Evolutionary conservation across 331 rosid genomes (phyloP).

Genomic region (Malus hybrid): DNA sequence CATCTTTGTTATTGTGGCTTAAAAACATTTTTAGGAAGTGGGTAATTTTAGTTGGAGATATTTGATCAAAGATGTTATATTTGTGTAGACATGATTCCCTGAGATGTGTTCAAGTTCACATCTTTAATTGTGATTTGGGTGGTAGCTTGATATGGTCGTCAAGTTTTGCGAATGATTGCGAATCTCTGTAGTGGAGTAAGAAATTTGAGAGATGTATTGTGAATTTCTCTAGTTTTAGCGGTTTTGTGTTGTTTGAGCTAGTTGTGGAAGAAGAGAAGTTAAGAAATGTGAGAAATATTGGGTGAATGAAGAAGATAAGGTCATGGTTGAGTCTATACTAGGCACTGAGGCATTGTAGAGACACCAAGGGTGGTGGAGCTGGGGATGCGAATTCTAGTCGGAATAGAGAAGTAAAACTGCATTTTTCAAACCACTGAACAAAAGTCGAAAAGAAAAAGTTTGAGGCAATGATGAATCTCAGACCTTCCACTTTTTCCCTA

Average conservation of each 20-base stretch:
- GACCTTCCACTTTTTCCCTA: no score
- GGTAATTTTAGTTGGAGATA: neutral
- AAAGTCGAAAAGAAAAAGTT: no score
- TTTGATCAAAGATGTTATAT: neutral
- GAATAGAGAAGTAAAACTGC: neutral
- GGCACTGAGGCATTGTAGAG: slow-evolving; percentile 64
- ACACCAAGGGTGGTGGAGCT: slow-evolving; percentile 27
- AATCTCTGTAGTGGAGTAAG: neutral
- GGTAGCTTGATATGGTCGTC: neutral
- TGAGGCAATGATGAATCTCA: no score
- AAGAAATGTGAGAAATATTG: slow-evolving; percentile 60
- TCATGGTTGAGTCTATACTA: slow-evolving; percentile 64
- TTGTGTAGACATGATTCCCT: neutral
- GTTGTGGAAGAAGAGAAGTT: slow-evolving; percentile 12
- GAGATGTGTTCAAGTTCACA: neutral
- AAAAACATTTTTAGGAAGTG: neutral
- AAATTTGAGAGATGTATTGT: neutral
- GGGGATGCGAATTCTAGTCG: slow-evolving; percentile 12
- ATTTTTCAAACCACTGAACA: no score
- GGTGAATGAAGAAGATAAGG: slow-evolving; percentile 65
- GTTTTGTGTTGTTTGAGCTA: slow-evolving; percentile 14
- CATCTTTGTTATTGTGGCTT: neutral
- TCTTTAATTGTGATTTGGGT: neutral
- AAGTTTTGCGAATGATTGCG: neutral
- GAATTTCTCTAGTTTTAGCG: neutral